Evolutionary conservation across 1,284 basidiomycete species (phyloP).

Genomic region (Ganoderma resinaceum): DNA sequence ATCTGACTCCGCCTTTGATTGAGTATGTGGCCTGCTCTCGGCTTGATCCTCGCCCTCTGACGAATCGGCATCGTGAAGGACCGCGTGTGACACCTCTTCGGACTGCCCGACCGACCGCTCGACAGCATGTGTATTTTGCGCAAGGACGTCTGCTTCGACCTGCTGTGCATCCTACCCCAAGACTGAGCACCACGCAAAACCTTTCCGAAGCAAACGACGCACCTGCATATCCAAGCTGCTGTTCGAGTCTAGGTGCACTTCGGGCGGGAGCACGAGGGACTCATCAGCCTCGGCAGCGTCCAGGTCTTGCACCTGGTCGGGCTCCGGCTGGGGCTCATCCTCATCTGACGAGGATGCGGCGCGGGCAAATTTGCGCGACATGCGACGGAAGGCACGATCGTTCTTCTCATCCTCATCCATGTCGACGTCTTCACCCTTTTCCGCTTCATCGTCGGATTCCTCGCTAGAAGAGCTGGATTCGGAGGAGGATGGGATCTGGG

Average conservation of each 20-base stretch:
- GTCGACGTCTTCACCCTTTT: constrained; percentile 31
- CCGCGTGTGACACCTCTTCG: background rate
- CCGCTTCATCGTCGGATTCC: constrained; percentile 26
- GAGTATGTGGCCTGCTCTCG: background rate
- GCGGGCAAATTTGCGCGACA: constrained; percentile 33
- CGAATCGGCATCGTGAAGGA: background rate
- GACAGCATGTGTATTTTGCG: constrained; percentile 2
- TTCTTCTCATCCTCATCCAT: constrained; percentile 35
- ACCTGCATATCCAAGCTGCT: constrained; percentile 27
- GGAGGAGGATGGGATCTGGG: constrained; percentile 31
- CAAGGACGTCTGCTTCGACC: constrained; percentile 15
- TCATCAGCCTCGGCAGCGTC: constrained; percentile 13
- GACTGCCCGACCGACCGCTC: background rate
- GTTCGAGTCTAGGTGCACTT: constrained; percentile 32
- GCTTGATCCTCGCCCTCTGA: background rate
- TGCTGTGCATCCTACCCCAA: constrained; percentile 10
- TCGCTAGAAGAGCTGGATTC: constrained; percentile 29
- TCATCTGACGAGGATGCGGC: constrained; percentile 37
- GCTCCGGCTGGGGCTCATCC: constrained; percentile 29
- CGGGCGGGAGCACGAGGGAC: constrained; percentile 24
- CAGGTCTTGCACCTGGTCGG: constrained; percentile 10
- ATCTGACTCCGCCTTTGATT: background rate
- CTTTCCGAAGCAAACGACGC: background rate
- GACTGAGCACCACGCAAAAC: constrained; percentile 15
- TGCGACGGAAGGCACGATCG: constrained; percentile 34